phyloP scores from a whole-genome alignment of 139 green algal species.

The Auxenochlorella pyrenoidosa region DNA sequence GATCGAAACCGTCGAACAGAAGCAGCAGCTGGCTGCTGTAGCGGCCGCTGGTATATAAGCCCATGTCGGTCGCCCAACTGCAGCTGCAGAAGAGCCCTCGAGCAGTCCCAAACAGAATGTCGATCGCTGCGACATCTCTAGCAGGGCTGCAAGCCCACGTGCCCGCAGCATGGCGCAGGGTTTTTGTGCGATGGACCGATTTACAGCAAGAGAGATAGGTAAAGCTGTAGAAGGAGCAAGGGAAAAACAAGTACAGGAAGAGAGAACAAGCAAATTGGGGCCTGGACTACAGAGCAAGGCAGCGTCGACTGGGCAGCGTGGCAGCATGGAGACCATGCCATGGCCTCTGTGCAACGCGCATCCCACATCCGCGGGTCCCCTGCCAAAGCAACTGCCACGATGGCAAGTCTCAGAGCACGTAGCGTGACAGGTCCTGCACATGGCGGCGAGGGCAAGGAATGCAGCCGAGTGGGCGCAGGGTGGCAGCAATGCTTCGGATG shows the following conservation, averaged over 20 bases:
- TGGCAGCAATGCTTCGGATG: no score
- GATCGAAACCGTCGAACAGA: not conserved
- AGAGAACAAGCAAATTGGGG: not conserved
- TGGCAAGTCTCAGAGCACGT: conserved; percentile 65
- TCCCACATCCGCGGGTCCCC: not conserved
- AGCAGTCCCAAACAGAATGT: not conserved
- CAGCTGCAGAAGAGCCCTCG: not conserved
- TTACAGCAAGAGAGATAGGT: not conserved
- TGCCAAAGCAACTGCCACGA: not conserved
- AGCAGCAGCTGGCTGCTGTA: not conserved
- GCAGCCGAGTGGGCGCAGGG: no score
- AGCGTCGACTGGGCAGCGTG: not conserved
- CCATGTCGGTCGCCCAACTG: not conserved
- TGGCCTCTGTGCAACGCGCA: not conserved
- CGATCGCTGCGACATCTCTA: not conserved
- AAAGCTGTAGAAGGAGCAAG: not conserved
- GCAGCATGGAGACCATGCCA: not conserved
- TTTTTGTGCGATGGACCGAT: not conserved
- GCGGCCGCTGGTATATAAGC: not conserved
- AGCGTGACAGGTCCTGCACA: conserved; percentile 74
- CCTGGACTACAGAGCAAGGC: not conserved
- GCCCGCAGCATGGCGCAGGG: not conserved
- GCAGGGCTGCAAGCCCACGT: not conserved
- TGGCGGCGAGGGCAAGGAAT: no score
- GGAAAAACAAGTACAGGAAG: not conserved